Base-by-base conservation (phyloP, 225 moss, liverwort and hornwort species). In the Polytrichum commune region DNA sequence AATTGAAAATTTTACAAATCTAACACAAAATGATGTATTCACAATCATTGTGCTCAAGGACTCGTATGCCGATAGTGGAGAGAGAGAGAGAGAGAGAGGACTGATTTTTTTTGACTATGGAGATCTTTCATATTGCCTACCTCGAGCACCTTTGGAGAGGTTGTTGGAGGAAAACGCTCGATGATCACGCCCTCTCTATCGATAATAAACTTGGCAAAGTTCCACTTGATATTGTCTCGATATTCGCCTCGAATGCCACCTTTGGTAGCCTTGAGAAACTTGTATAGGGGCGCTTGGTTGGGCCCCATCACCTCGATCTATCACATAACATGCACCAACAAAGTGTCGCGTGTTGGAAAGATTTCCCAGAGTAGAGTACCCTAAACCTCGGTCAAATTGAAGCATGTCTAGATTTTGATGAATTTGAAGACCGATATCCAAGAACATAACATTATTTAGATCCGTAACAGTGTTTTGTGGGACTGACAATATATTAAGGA, bases 161-260 rank as follows among this genome's bases (percentile, higher is more conserved):
- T 83, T 5, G 75, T 78, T n/a, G 83, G 76, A 57, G 80, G 66
- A 18, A 86, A 80, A 13, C 76, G 35, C 62, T 86, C 66, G 0
- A 86, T 78, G 23, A 83, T 33, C 5, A 35, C 69, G 54, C 83
- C 86, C 60, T 80, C 77, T 71, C 75, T 83, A 29, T 68, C 71
- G 0, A 86, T 80, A 19, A 86, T 56, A 56, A 83, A 86, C 19
- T 86, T 86, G 32, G 83, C 80, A 57, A 86, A 83, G 68, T 86
- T 86, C 86, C 82, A 86, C 67, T 83, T 86, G 56, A 83, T 73
- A 22, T 78, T 55, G 32, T 86, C 80, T 64, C 20, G 61, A 25
- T 71, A 80, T 19, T 53, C 61, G 7, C 78, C 86, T 73, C 0
- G 30, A 1, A 86, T 80, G 62, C 80, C 86, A 68, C 70, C 65